phyloP scores from a whole-genome alignment of 1,284 basidiomycete genomes.

The Tilletia setariae region DNA sequence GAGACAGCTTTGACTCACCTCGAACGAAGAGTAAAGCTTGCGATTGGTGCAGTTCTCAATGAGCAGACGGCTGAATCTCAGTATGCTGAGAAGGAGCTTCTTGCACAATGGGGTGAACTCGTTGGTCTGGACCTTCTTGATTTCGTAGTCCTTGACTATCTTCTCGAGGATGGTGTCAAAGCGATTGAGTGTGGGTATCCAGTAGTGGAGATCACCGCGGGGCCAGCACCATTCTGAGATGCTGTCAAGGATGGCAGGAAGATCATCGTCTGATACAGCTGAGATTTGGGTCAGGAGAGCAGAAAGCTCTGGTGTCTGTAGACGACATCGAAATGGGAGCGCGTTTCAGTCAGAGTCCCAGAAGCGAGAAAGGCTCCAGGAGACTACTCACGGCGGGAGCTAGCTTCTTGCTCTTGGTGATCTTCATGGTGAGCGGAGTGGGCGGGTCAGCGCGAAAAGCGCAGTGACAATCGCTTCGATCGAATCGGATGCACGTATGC shows the following conservation, averaged over 20 bases:
- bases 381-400: slow-evolving; percentile 41
- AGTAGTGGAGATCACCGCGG: slow-evolving; percentile 91
- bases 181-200: slow-evolving; percentile 91
- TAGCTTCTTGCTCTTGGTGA: slow-evolving; percentile 51
- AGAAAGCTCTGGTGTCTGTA: slow-evolving; percentile 38
- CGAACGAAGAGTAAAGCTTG: slow-evolving; percentile 94
- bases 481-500: too few species aligned
- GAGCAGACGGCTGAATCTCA: slow-evolving; percentile 81
- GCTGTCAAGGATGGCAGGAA: slow-evolving; percentile 40
- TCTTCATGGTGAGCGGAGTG: slow-evolving; percentile 41
- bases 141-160: slow-evolving; percentile 71
- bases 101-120: slow-evolving; percentile 76
- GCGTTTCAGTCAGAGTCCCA: background rate
- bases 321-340: background rate
- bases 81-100: slow-evolving; percentile 72
- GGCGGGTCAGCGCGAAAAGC: background rate
- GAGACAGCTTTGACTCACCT: slow-evolving; percentile 63
- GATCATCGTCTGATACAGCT: slow-evolving; percentile 41
- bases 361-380: background rate
- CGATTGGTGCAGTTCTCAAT: slow-evolving; percentile 97
- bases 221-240: slow-evolving; percentile 78
- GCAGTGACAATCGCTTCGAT: background rate
- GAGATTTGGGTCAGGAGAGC: slow-evolving; percentile 38
- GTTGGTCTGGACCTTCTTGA: slow-evolving; percentile 62
- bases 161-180: slow-evolving; percentile 85